Percentiles rank a stretch among this genome's conserved stretches.
phyloP scores from a whole-genome alignment of 768 basidiomycete genomes.

The Suillus subaureus region DNA sequence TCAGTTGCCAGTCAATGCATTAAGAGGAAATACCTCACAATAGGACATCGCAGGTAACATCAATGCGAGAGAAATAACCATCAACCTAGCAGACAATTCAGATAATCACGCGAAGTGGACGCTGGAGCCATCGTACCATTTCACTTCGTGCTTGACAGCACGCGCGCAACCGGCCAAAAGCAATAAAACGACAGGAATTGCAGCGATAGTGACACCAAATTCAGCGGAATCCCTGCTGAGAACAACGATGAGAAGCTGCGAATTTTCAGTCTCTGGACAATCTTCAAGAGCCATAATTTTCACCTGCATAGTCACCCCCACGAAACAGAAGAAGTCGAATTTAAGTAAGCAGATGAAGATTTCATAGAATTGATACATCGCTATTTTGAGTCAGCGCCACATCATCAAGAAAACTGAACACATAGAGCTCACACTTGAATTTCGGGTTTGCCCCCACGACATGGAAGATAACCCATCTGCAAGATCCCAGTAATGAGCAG shows the following conservation, averaged over 20 bases:
- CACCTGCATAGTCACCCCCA: conserved; percentile 88
- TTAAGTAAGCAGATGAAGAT: conserved; percentile 86
- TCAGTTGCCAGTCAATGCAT: conserved; percentile 9
- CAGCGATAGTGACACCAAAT: conserved; percentile 80
- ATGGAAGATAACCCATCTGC: conserved; percentile 89
- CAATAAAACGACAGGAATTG: conserved; percentile 76
- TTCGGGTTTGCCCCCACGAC: conserved; percentile 84
- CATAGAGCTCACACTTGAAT: conserved; percentile 66
- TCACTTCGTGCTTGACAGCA: conserved; percentile 81
- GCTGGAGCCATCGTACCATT: conserved; percentile 51
- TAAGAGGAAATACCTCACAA: conserved; percentile 50
- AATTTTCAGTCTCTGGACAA: conserved; percentile 5
- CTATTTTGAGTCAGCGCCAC: conserved; percentile 38
- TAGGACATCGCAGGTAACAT: conserved; percentile 80
- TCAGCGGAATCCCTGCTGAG: conserved; percentile 64
- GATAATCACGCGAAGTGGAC: conserved; percentile 8
- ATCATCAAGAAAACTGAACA: not conserved
- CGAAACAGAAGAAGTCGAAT: conserved; percentile 88
- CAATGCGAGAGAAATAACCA: conserved; percentile 68
- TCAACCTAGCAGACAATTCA: conserved; percentile 50
- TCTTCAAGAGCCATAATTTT: conserved; percentile 4
- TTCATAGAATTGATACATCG: conserved; percentile 89
- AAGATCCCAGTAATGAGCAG: conserved; percentile 11
- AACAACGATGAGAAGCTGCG: conserved; percentile 82
- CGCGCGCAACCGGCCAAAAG: conserved; percentile 65